Evolutionary conservation across 1,284 basidiomycete genomes (phyloP), one percentile per base, ranked within the genome.

Genomic region (Schizopora paradoxa): DNA sequence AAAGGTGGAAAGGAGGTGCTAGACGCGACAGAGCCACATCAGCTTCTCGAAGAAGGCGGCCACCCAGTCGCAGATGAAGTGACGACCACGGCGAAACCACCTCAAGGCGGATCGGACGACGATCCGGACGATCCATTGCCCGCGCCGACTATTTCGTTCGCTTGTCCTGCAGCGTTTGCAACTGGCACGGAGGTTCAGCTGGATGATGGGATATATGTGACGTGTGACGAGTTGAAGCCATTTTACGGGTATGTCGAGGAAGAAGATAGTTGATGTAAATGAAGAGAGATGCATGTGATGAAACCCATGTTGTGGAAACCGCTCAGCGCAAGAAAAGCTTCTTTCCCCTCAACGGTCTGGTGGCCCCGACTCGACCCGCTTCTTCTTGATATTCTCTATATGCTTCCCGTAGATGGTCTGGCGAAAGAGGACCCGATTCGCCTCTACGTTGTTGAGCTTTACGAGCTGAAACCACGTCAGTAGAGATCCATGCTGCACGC

Each of bases 321-420:
- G 36, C 23, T 59, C 60, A 85, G 56, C 74, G 69, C 13, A 81
- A 74, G 57, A 88, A 88, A 33, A 87, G 60, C 48, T 68, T 76
- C 61, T 83, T 85, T 18, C 75, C 70, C 49, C 76, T 68, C 40
- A 83, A 54, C 1, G 86, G 82, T 41, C 79, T 68, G 4, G 86
- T 86, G 35, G 85, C 77, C 4, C 86, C 86, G 2, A 90, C 82
- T 40, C 77, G 70, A 2, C 86, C 91, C 1, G 85, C 81, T 61
- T 91, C 86, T 43, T 79, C 66, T 56, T 89, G 84, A 60, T 94
- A 94, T 56, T 80, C 68, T 36, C 86, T 69, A 58, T 94, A 91
- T 1, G 91, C 91, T 60, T 92, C 90, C 10, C 89, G 83, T 6
- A 94, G 70, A 62, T 94, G 87, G 55, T 91, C 87, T 0, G 91